Evolutionary conservation across 2,329 filamentous ascomycete genomes (phyloP).

Genomic region (Cordyceps pruinosa): DNA sequence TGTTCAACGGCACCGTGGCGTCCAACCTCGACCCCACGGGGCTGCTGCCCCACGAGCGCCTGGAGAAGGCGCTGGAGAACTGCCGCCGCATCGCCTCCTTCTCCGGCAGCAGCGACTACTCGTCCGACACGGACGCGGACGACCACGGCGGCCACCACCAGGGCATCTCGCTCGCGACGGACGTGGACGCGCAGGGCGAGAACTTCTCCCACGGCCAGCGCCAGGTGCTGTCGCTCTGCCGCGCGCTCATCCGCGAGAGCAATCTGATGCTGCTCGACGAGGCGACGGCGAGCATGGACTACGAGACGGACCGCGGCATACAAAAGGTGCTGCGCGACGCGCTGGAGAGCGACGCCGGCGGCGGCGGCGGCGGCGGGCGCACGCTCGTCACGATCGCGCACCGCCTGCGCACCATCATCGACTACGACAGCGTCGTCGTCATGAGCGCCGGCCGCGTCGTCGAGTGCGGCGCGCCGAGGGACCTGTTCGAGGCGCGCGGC

Average conservation of each 20-base stretch:
- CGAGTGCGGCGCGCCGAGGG: slow-evolving; percentile 43
- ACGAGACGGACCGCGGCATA: slow-evolving; percentile 49
- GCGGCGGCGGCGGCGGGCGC: slow-evolving; percentile 31
- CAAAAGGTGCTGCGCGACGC: slow-evolving; percentile 46
- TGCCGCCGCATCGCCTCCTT: slow-evolving; percentile 54
- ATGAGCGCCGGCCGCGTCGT: slow-evolving; percentile 47
- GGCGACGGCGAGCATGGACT: slow-evolving; percentile 54
- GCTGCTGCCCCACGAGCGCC: slow-evolving; percentile 43
- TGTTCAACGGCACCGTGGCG: slow-evolving; percentile 46
- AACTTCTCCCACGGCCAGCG: slow-evolving; percentile 53
- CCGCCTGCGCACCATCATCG: slow-evolving; percentile 50
- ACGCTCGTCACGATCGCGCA: slow-evolving; percentile 54
- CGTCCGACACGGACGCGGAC: slow-evolving; percentile 21
- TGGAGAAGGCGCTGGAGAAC: slow-evolving; percentile 54
- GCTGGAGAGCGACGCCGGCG: slow-evolving; percentile 31
- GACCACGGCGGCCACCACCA: slow-evolving; percentile 19
- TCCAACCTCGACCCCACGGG: slow-evolving; percentile 60
- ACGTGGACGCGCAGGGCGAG: slow-evolving; percentile 45
- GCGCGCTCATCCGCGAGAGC: slow-evolving; percentile 47
- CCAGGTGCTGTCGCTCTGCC: slow-evolving; percentile 51
- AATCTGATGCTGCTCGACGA: slow-evolving; percentile 52
- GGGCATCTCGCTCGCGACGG: slow-evolving; percentile 34
- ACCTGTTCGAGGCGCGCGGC: slow-evolving; percentile 38
- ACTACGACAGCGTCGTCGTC: slow-evolving; percentile 53
- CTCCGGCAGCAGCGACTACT: slow-evolving; percentile 30